Evolutionary conservation across 176 grass and related monocot genomes (phyloP).

Genomic region (Saccharum officinarum): DNA sequence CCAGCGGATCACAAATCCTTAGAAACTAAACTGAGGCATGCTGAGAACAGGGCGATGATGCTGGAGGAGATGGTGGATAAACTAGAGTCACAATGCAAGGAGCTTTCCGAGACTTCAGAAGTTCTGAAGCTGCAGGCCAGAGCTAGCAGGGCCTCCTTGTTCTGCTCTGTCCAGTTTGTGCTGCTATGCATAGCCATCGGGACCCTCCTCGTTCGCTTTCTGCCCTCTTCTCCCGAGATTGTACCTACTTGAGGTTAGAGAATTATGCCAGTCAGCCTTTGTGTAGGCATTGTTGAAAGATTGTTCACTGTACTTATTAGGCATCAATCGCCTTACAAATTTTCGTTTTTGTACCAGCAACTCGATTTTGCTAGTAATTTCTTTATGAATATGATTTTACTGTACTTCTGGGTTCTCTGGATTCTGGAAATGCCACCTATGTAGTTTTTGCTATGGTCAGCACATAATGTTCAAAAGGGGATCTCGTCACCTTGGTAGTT

Average conservation of each 20-base stretch:
- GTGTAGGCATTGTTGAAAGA: conserved; percentile 40
- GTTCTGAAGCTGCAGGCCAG: conserved; percentile 63
- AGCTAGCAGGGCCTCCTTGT: conserved; percentile 53
- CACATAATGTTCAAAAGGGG: not conserved
- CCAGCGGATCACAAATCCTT: conserved; percentile 43
- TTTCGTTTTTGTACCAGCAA: conserved; percentile 54
- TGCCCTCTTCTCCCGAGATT: conserved; percentile 57
- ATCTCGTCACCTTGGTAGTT: not conserved
- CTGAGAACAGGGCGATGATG: conserved; percentile 47
- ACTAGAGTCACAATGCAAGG: conserved; percentile 57
- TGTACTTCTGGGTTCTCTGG: conserved; percentile 8
- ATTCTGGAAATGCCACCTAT: not conserved
- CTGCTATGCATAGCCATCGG: conserved; percentile 50
- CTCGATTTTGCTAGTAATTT: conserved; percentile 47
- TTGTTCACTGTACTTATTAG: conserved; percentile 50
- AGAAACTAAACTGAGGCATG: conserved; percentile 46
- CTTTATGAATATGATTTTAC: conserved; percentile 7
- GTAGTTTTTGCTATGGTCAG: not conserved
- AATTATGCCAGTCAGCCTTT: conserved; percentile 9
- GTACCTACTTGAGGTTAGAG: conserved; percentile 79
- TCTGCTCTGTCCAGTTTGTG: conserved; percentile 68
- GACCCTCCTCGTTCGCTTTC: conserved; percentile 44
- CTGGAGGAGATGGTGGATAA: conserved; percentile 60
- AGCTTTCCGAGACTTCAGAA: conserved; percentile 52
- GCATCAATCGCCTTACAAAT: conserved; percentile 26